Base-by-base conservation (phyloP, 2,329 filamentous ascomycete genomes). In the Spiromastix sp. region DNA sequence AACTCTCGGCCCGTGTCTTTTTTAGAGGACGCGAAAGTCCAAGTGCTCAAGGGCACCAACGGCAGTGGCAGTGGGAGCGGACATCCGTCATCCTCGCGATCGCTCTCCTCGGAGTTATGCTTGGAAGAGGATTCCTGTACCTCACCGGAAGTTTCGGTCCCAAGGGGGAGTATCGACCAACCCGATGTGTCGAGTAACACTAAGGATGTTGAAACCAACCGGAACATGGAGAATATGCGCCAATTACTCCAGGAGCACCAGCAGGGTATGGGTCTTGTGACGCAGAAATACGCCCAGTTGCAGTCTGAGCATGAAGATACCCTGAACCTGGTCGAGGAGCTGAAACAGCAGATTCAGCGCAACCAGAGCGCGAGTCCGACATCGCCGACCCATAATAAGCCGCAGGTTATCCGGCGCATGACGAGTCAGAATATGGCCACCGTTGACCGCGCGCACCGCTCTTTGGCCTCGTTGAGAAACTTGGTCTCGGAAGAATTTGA, bases 101-200 rank as follows among this genome's bases (percentile, higher is more conserved):
- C 86, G 53, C 80, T 95, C 48, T 95, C 85, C 47, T 91, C 85
- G 64, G 91, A 96, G 65, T 74, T 94, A 57, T 93, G 85, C 52
- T 93, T 81, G 58, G 85, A 76, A 68, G 76, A 81, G 72, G 82
- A 82, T 52, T 84, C 81, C 54, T 75, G 76, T 48, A 69, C 70
- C 49, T 79, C 76, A 44, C 68, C 68, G 43, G 77, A 79, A 47
- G 70, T 71, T 32, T 77, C 74, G 25, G 38, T 7, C 37, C 42
- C 30, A 37, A 39, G 40, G 42, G 20, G 36, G 29, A 52, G 46
- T 12, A 47, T 46, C n/a, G 44, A 45, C 21, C 48, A 48, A 25
- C 42, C 39, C 24, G 41, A 48, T 27, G 39, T 39, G 20, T 44
- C 46, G 10, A 50, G 51, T 37, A 55, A 50, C 36, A 56, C 63